Evolutionary conservation across 2,329 filamentous ascomycete species (phyloP).

Genomic region (Arthroderma sp.): DNA sequence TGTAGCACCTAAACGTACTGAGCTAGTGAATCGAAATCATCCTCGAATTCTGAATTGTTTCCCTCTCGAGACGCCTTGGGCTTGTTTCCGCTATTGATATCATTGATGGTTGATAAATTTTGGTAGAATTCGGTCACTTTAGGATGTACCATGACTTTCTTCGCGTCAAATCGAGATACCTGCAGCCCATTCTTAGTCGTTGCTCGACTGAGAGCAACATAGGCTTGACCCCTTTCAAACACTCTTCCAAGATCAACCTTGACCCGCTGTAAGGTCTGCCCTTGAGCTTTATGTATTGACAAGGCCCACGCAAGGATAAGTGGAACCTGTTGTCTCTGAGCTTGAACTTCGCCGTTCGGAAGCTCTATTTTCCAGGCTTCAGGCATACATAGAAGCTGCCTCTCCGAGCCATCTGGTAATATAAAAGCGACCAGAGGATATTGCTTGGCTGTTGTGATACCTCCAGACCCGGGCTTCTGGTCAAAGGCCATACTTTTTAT

Average conservation of each 20-base stretch:
- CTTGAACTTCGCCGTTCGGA: constrained; percentile 88
- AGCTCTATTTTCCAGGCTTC: constrained; percentile 96
- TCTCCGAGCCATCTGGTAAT: constrained; percentile 61
- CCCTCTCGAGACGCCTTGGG: background rate
- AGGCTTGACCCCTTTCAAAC: constrained; percentile 96
- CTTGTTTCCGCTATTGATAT: background rate
- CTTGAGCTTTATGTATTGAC: constrained; percentile 96
- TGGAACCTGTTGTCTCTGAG: constrained; percentile 68
- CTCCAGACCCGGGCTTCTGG: constrained; percentile 21
- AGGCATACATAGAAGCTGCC: constrained; percentile 67
- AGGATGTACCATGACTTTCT: constrained; percentile 88
- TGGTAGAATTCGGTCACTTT: constrained; percentile 76
- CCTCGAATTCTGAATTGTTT: background rate
- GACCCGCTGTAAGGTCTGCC: constrained; percentile 83
- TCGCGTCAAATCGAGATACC: constrained; percentile 75
- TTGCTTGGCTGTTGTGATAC: constrained; percentile 41
- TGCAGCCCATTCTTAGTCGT: constrained; percentile 78
- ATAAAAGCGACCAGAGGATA: constrained; percentile 81
- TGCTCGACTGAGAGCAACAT: constrained; percentile 88
- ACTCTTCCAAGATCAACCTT: constrained; percentile 86
- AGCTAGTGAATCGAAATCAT: background rate
- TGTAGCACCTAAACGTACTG: background rate
- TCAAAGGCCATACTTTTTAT: constrained; percentile 43
- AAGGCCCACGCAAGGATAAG: constrained; percentile 93
- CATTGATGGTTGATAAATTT: constrained; percentile 49